Evolutionary conservation across 192 early-diverging fungal species (phyloP), one percentile per base, ranked within the genome.

Genomic region (Entomortierella lignicola): DNA sequence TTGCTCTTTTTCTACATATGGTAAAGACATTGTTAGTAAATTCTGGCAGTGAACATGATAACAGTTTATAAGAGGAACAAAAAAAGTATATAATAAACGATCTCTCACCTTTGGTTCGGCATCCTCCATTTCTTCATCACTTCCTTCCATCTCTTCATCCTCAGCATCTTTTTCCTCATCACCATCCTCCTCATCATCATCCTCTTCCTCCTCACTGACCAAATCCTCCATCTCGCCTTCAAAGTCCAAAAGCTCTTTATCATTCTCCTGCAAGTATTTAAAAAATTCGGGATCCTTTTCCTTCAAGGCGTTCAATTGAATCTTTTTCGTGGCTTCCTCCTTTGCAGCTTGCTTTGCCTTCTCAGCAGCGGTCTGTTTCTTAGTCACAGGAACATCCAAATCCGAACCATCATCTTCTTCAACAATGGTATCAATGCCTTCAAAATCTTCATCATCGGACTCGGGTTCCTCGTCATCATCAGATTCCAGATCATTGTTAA

Each of bases 241-340:
- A 85, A 98, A 97, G 13, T 91, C 88, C 47, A 99, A 85, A 54
- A 96, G 89, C 50, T 85, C 90, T 34, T 87, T 72, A 82, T 97
- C 95, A 63, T 98, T 95, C 81, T 97, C 89, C 69, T 91, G 71
- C 82, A 99, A 84, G 75, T 89, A 99, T 81, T 99, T 85, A 85
- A 91, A 96, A 80, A 99, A 99, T 69, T 92, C 88, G 17, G 96
- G 96, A 68, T 99, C 96, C 70, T 91, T 91, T 61, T 91, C 82
- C 69, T 92, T 92, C 82, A 98, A 85, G 8, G 90, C 85, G 47
- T 97, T 92, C 48, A 99, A 80, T 82, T 99, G 84, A 67, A 87
- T 67, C 80, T 94, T 95, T 77, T 96, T 94, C 44, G 82, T 72
- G 0, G 83, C 82, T 52, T 91, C 86, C 20, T 72, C 66, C 58